Percentiles rank a stretch among this genome's conserved stretches.
Conservation (phyloP, 2,329 filamentous ascomycete species). For the Diaporthe vaccinii region DNA sequence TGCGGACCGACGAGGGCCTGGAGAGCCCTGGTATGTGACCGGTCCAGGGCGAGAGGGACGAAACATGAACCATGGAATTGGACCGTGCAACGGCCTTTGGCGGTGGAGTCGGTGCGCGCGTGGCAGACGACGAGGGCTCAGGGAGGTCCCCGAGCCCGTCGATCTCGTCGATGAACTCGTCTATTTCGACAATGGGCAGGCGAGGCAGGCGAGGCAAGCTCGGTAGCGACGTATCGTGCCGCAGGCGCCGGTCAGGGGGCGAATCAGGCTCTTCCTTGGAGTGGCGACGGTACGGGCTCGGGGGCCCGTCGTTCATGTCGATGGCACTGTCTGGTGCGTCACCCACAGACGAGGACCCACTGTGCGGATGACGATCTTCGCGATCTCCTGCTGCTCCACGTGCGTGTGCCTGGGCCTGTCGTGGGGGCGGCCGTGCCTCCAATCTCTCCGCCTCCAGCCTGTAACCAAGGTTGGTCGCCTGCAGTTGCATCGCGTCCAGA, state of each 20-base stretch:
- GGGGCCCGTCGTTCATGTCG: constrained; percentile 51
- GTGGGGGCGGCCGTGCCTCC: constrained; percentile 40
- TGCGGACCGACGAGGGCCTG: constrained; percentile 33
- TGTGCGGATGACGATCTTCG: constrained; percentile 32
- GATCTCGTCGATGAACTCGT: constrained; percentile 48
- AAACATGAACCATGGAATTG: constrained; percentile 17
- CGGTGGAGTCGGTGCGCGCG: constrained; percentile 47
- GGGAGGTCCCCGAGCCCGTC: constrained; percentile 38
- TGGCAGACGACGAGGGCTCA: constrained; percentile 37
- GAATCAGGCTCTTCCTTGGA: constrained; percentile 41
- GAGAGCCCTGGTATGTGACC: constrained; percentile 10
- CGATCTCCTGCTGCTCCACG: constrained; percentile 28
- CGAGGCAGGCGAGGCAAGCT: constrained; percentile 29
- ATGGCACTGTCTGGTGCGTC: constrained; percentile 58
- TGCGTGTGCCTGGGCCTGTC: constrained; percentile 1
- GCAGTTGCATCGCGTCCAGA: constrained; percentile 78
- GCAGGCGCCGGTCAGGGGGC: constrained; percentile 16
- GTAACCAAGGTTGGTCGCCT: constrained; percentile 52
- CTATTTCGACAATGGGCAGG: constrained; percentile 49
- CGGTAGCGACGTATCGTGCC: constrained; percentile 41
- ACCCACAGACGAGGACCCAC: constrained; percentile 48
- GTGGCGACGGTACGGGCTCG: constrained; percentile 38
- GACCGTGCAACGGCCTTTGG: constrained; percentile 44
- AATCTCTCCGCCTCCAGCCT: constrained; percentile 29
- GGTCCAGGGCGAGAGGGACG: constrained; percentile 1